Base-by-base conservation (phyloP, 371 early-diverging fungal genomes). In the Dinochytrium kinnereticum region DNA sequence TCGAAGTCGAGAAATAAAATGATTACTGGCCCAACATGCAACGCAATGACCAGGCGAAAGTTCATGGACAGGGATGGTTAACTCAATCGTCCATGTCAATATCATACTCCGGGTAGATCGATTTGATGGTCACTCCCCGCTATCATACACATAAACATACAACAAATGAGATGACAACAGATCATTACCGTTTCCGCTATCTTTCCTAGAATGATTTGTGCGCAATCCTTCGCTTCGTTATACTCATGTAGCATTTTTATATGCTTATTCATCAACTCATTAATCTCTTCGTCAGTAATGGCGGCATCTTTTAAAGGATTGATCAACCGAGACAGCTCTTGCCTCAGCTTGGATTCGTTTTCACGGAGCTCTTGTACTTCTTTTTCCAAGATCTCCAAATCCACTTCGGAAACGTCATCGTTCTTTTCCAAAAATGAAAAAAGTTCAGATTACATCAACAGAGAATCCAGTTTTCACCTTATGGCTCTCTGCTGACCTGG, bases 201-300 rank as follows among this genome's bases (percentile, higher is more conserved):
- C 36, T 84, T 80, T 50, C 82, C 84, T 44, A 84, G 76, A 71
- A 84, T 61, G 21, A 79, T 68, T 64, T 82, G 84, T 2, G 81
- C 83, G 3, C 78, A 79, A 55, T 87, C 87, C 61, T 87, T 87
- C 61, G 80, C 81, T 44, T 84, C 86, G 72, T 87, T 87, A 76
- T 87, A 87, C 59, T 75, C 78, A 59, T 87, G 87, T 68, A 87
- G 74, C 31, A 76, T 72, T 36, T 82, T 80, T 34, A 87, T 87
- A 61, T 83, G 82, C 68, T 70, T 76, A 33, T 79, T 70, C 26
- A 78, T 65, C 38, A 75, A 65, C 51, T n/a, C 64, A 24, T 82
- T 77, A 24, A 79, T 79, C 38, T 77, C 64, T 31, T 83, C 61
- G 34, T 61, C 61, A 2, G 13, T 7, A 61, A 61, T 61, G 10